These are phyloP conservation scores for Knoxia roxburghii DNA, from an alignment of 257 asterid species.

Conservation along the genomic window DNA sequence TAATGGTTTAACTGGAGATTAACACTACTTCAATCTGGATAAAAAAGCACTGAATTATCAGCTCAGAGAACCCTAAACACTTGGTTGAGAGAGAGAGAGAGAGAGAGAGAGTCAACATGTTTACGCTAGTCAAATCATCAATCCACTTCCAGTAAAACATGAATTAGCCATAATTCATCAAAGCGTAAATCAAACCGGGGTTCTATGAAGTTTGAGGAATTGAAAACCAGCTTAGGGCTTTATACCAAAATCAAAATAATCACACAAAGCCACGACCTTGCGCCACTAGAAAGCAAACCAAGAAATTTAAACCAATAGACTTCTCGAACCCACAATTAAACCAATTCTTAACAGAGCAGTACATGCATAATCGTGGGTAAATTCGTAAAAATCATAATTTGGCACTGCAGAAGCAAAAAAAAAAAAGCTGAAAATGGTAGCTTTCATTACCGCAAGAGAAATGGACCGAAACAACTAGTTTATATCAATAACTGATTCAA, in stretches of 20 bases:
- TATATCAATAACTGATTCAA: slow-evolving; percentile 27
- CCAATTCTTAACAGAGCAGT: slow-evolving; percentile 1
- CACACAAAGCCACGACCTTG: neutral
- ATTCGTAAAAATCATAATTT: neutral
- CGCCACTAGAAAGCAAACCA: neutral
- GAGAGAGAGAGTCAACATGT: neutral
- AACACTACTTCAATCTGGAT: neutral
- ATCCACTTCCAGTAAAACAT: neutral
- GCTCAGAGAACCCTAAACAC: neutral
- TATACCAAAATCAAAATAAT: neutral
- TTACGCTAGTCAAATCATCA: neutral
- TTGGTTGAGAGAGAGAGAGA: neutral
- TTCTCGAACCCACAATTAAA: neutral
- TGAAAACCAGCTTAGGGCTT: slow-evolving; percentile 1
- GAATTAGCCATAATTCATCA: neutral
- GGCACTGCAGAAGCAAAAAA: neutral
- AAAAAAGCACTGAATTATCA: neutral
- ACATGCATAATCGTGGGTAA: neutral
- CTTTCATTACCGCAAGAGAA: slow-evolving; percentile 22
- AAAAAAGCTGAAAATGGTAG: neutral
- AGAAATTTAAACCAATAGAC: neutral
- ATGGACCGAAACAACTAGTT: slow-evolving; percentile 16
- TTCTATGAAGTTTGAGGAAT: neutral
- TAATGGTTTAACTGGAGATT: neutral
- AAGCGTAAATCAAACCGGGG: too few relatives aligned